These are phyloP conservation scores for Cryptococcus sp. DNA, from an alignment of 1,284 basidiomycete genomes.

Conservation along the genomic window DNA sequence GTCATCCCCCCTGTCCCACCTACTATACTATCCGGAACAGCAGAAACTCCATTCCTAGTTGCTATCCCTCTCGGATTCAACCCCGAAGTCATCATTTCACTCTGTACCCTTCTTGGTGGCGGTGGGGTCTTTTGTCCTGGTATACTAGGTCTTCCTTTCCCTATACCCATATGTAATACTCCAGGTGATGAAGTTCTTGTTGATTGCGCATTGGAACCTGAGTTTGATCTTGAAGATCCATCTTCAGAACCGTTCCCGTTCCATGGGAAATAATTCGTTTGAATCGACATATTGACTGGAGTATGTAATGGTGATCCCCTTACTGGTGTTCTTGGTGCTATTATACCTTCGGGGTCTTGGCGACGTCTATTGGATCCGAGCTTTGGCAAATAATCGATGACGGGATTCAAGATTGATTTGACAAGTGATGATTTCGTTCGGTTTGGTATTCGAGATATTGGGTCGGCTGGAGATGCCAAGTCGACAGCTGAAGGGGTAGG, in stretches of 20 bases:
- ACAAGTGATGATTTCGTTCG: constrained; percentile 54
- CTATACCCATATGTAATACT: not conserved
- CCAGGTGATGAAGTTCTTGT: constrained; percentile 1
- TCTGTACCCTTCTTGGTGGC: constrained; percentile 29
- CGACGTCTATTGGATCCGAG: constrained; percentile 22
- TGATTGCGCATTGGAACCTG: constrained; percentile 3
- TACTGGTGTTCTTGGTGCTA: constrained; percentile 55
- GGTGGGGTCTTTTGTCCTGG: constrained; percentile 15
- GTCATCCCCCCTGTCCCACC: not conserved
- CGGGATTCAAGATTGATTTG: constrained; percentile 58
- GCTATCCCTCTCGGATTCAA: constrained; percentile 29
- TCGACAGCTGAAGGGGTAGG: constrained; percentile 27
- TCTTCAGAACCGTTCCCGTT: constrained; percentile 9
- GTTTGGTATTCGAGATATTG: not conserved
- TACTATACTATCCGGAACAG: not conserved
- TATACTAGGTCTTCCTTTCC: not conserved
- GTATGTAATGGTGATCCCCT: constrained; percentile 34
- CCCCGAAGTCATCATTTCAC: constrained; percentile 16
- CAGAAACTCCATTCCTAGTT: constrained; percentile 21
- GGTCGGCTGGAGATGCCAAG: constrained; percentile 20
- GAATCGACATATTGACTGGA: constrained; percentile 19
- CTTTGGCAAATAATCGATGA: constrained; percentile 40
- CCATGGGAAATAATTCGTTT: constrained; percentile 31
- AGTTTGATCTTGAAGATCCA: not conserved
- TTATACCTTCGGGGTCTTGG: constrained; percentile 56